Conservation (phyloP, 2,329 filamentous ascomycete genomes). For the Sordariomycetes sp. region DNA sequence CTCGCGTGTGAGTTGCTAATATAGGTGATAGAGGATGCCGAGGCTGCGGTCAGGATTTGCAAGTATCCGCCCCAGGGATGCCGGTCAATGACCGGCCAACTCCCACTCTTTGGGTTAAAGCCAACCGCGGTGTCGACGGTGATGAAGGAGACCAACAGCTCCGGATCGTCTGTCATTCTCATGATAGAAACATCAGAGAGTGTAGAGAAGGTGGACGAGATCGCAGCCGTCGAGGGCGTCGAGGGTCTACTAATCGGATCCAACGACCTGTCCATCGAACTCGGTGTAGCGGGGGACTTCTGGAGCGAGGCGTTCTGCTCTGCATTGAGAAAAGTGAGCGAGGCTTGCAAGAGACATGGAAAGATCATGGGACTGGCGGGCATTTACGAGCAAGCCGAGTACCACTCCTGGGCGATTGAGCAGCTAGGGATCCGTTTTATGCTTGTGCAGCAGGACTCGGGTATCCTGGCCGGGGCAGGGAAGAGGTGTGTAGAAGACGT, state of each 20-base stretch:
- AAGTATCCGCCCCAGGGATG: constrained; percentile 14
- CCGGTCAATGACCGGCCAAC: constrained; percentile 14
- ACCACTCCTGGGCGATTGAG: neutral
- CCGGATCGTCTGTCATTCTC: constrained; percentile 13
- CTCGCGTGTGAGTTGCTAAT: neutral
- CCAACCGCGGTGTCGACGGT: constrained; percentile 11
- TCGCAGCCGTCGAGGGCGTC: constrained; percentile 17
- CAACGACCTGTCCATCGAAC: constrained; percentile 16
- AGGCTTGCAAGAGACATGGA: constrained; percentile 10
- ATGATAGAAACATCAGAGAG: constrained; percentile 17
- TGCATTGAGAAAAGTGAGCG: constrained; percentile 9
- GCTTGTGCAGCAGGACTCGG: neutral
- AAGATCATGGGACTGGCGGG: constrained; percentile 14
- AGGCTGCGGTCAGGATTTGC: constrained; percentile 14
- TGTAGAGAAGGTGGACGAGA: constrained; percentile 15
- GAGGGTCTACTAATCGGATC: constrained; percentile 20
- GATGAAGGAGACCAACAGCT: constrained; percentile 11
- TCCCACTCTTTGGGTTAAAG: constrained; percentile 13
- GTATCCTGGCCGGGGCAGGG: neutral
- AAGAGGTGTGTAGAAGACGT: neutral
- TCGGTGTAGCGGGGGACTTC: constrained; percentile 13
- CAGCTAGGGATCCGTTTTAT: neutral
- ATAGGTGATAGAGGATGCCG: constrained; percentile 11
- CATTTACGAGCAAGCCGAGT: constrained; percentile 10
- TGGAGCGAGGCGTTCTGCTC: constrained; percentile 9